Conservation (phyloP, 176 grass and related monocot genomes). For the Tillandsia leiboldiana region DNA sequence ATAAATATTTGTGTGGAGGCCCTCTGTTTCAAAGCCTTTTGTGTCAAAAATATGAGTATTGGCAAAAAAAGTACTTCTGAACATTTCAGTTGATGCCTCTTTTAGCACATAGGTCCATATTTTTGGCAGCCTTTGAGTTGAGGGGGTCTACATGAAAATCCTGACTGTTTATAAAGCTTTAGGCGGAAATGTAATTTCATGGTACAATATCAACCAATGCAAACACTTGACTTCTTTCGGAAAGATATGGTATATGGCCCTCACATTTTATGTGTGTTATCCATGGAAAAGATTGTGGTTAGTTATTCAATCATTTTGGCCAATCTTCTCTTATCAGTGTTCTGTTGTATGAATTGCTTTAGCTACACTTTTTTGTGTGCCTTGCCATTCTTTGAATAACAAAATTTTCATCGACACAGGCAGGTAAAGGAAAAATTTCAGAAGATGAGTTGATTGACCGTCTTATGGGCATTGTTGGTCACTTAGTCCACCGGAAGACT, state of each 20-base stretch:
- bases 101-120: too few species aligned
- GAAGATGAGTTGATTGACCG: conserved; percentile 77
- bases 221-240: too few species aligned
- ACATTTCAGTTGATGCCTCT: too few species aligned
- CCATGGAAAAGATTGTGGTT: not conserved
- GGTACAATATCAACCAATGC: too few species aligned
- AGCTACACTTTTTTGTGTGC: not conserved
- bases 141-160: too few species aligned
- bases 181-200: too few species aligned
- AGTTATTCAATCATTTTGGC: not conserved
- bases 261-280: too few species aligned
- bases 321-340: not conserved
- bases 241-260: too few species aligned
- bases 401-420: conserved; percentile 32
- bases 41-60: not conserved
- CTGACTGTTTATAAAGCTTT: too few species aligned
- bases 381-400: conserved; percentile 10
- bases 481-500: conserved; percentile 87
- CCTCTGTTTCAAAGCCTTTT: not conserved
- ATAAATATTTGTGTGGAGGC: not conserved
- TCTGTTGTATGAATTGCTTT: not conserved
- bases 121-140: too few species aligned
- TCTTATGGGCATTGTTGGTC: conserved; percentile 94
- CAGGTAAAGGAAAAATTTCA: conserved; percentile 73
- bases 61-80: too few species aligned